Percentiles rank a stretch among this genome's conserved stretches.
Evolutionary conservation across 1,284 basidiomycete species (phyloP).

Genomic region (Sphagnurus paluster): DNA sequence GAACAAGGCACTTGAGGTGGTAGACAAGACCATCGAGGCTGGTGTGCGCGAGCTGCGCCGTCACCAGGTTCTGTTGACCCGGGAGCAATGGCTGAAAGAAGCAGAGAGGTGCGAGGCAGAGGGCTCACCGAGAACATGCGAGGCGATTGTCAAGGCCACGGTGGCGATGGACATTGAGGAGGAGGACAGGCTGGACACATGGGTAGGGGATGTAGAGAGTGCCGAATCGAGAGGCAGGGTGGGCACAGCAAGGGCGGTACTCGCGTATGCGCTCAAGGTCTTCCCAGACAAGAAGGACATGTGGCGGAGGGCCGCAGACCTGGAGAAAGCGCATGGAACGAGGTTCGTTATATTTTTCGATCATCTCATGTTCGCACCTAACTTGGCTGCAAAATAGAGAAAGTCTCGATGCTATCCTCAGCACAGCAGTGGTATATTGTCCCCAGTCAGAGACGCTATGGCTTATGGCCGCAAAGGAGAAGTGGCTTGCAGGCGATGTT

Average conservation of each 20-base stretch:
- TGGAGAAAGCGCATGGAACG: constrained; percentile 90
- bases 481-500: constrained; percentile 88
- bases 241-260: constrained; percentile 83
- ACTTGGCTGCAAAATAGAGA: constrained; percentile 44
- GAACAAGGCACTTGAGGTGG: constrained; percentile 63
- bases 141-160: constrained; percentile 95
- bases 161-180: constrained; percentile 95
- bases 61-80: constrained; percentile 85
- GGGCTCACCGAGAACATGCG: constrained; percentile 83
- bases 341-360: constrained; percentile 41
- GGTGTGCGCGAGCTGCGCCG: constrained; percentile 80
- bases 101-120: constrained; percentile 91
- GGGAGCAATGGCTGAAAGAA: constrained; percentile 96
- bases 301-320: constrained; percentile 89
- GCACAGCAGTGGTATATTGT: constrained; percentile 83
- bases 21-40: constrained; percentile 87
- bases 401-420: constrained; percentile 81
- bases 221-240: constrained; percentile 77
- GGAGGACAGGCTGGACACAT: constrained; percentile 87
- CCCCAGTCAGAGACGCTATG: constrained; percentile 95
- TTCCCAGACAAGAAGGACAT: constrained; percentile 83
- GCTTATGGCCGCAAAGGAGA: constrained; percentile 97
- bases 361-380: not conserved
- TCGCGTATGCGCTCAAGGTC: constrained; percentile 89
- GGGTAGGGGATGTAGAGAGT: constrained; percentile 89